Evolutionary conservation across 495 filamentous ascomycete genomes (phyloP).

Genomic region (Delitschia confertaspora): DNA sequence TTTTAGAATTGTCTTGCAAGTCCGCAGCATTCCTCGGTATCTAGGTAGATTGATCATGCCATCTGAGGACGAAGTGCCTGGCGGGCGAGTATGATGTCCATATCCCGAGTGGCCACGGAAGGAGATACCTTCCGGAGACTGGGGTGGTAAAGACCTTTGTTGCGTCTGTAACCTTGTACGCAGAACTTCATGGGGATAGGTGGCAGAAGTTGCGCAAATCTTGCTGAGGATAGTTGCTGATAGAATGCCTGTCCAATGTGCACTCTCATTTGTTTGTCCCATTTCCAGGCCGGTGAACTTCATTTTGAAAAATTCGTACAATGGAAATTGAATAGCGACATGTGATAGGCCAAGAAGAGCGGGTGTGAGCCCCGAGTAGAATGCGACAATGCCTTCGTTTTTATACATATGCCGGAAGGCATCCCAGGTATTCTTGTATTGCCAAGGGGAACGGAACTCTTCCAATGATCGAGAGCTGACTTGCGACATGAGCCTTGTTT

Average conservation of each 20-base stretch:
- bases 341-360: conserved; percentile 88
- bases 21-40: conserved; percentile 75
- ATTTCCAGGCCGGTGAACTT: conserved; percentile 81
- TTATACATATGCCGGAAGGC: conserved; percentile 92
- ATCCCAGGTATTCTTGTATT: conserved; percentile 79
- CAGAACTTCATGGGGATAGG: conserved; percentile 95
- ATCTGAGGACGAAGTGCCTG: conserved; percentile 46
- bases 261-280: conserved; percentile 54
- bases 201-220: conserved; percentile 85
- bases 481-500: conserved; percentile 95
- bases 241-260: conserved; percentile 66
- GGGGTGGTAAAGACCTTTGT: conserved; percentile 49
- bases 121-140: conserved; percentile 47
- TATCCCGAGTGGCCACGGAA: conserved; percentile 50
- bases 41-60: conserved; percentile 54
- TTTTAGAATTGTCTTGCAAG: conserved; percentile 68
- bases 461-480: conserved; percentile 42
- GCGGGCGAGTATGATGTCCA: conserved; percentile 37
- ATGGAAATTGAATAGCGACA: conserved; percentile 94
- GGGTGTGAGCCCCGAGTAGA: conserved; percentile 91
- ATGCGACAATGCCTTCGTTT: conserved; percentile 75
- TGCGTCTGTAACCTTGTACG: conserved; percentile 86
- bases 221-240: conserved; percentile 91
- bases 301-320: conserved; percentile 89
- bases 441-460: conserved; percentile 65